Evolutionary conservation across 352 stramenopile species (phyloP).

Genomic region (Phytophthora meadii): DNA sequence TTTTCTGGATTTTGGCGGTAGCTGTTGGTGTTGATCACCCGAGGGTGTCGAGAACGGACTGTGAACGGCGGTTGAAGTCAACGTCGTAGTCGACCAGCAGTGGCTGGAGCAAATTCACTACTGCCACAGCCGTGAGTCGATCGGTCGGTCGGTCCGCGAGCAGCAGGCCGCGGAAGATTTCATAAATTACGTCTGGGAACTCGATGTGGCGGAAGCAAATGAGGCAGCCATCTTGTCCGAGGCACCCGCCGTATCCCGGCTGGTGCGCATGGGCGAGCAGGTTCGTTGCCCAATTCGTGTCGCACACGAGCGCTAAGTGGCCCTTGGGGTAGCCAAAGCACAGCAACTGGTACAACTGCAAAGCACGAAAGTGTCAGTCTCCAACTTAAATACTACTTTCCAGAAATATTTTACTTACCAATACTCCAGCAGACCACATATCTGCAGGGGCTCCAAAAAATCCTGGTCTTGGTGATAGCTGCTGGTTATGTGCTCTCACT

Average conservation of each 20-base stretch:
- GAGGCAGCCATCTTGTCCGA: conserved; percentile 71
- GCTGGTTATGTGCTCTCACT: conserved; percentile 69
- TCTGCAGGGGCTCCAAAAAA: conserved; percentile 77
- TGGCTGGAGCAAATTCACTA: conserved; percentile 61
- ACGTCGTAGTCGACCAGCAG: conserved; percentile 67
- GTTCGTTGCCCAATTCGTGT: conserved; percentile 79
- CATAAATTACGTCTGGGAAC: conserved; percentile 80
- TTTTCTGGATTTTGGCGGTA: conserved; percentile 11
- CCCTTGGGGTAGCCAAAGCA: conserved; percentile 86
- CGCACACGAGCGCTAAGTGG: conserved; percentile 73
- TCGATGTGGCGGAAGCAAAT: conserved; percentile 84
- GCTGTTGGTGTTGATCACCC: conserved; percentile 18
- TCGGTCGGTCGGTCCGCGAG: conserved; percentile 51
- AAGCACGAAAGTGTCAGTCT: conserved; percentile 20
- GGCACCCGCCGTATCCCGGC: conserved; percentile 44
- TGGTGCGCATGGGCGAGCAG: conserved; percentile 65
- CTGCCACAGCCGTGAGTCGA: conserved; percentile 63
- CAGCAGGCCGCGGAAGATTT: conserved; percentile 72
- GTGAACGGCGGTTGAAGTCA: conserved; percentile 57
- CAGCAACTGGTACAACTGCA: conserved; percentile 80
- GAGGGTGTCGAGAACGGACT: conserved; percentile 57
- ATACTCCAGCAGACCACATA: conserved; percentile 80
- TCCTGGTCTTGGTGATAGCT: conserved; percentile 57
- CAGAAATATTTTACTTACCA: conserved; percentile 52
- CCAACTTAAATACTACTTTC: background rate